These are phyloP conservation scores for Eragrostis nindensis DNA, from an alignment of 176 grass and related monocot genomes.

Conservation along the genomic window DNA sequence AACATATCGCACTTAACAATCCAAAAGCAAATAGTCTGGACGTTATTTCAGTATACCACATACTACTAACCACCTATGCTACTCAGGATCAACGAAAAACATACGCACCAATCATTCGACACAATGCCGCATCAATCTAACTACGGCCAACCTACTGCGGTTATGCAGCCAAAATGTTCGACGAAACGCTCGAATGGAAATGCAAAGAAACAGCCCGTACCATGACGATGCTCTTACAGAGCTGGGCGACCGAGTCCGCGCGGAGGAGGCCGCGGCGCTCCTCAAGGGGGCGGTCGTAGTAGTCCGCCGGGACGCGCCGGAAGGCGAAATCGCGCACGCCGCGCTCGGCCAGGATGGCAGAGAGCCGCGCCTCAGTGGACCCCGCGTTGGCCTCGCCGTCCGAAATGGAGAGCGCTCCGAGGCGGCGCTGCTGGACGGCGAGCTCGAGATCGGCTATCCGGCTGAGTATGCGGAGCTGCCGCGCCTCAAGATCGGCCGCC, in stretches of 20 bases:
- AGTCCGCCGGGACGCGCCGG: conserved; percentile 73
- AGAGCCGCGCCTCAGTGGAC: conserved; percentile 56
- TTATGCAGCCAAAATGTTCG: conserved; percentile 31
- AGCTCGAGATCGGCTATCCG: conserved; percentile 70
- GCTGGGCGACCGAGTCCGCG: conserved; percentile 65
- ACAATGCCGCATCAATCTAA: conserved; percentile 29
- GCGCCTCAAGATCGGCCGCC: conserved; percentile 60
- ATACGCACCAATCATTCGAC: conserved; percentile 29
- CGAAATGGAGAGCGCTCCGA: conserved; percentile 33
- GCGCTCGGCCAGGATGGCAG: conserved; percentile 47
- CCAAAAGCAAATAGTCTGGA: not conserved
- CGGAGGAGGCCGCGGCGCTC: conserved; percentile 62
- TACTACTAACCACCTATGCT: not conserved
- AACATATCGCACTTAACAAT: not conserved
- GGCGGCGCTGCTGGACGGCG: conserved; percentile 42
- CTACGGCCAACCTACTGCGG: not conserved
- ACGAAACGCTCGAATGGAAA: conserved; percentile 39
- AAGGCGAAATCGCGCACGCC: conserved; percentile 74
- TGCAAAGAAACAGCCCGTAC: conserved; percentile 35
- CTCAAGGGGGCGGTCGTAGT: conserved; percentile 76
- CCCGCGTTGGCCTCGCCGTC: not conserved
- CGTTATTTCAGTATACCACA: not conserved
- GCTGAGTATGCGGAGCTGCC: conserved; percentile 61
- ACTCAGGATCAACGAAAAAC: not conserved
- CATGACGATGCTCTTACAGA: conserved; percentile 97